Conservation (phyloP, 305 asterid genomes). For the Rubia tinctorum region DNA sequence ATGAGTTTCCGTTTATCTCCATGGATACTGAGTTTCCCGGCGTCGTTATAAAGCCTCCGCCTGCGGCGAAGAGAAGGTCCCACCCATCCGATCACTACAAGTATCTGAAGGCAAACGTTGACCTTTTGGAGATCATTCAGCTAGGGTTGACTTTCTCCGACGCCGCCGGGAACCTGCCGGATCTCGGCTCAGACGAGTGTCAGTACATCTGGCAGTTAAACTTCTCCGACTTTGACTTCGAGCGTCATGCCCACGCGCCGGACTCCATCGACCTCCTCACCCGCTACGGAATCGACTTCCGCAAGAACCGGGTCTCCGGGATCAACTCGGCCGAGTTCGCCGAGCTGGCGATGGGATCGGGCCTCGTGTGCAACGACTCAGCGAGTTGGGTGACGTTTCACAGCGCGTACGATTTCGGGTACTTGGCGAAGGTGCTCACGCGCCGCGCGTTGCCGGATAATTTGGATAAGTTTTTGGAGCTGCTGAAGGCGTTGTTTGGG, state of each 20-base stretch:
- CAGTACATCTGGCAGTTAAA: neutral
- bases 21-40: constrained; percentile 4
- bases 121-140: neutral
- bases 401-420: neutral
- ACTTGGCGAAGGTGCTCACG: neutral
- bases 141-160: neutral
- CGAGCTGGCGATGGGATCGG: neutral
- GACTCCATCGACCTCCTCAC: neutral
- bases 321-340: neutral
- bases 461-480: neutral
- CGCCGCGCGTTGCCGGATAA: neutral
- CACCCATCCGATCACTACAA: neutral
- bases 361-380: neutral
- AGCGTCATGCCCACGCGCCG: neutral
- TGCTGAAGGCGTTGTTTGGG: neutral
- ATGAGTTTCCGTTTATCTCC: constrained; percentile 35
- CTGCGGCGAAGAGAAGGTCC: neutral
- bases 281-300: neutral
- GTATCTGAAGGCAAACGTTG: neutral
- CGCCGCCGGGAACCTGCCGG: neutral
- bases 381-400: constrained; percentile 2
- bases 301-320: neutral
- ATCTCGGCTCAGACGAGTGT: neutral
- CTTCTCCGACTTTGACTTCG: neutral
- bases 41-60: neutral